Evolutionary conservation across 2,329 filamentous ascomycete genomes (phyloP).

Genomic region (Xylariales sp.): DNA sequence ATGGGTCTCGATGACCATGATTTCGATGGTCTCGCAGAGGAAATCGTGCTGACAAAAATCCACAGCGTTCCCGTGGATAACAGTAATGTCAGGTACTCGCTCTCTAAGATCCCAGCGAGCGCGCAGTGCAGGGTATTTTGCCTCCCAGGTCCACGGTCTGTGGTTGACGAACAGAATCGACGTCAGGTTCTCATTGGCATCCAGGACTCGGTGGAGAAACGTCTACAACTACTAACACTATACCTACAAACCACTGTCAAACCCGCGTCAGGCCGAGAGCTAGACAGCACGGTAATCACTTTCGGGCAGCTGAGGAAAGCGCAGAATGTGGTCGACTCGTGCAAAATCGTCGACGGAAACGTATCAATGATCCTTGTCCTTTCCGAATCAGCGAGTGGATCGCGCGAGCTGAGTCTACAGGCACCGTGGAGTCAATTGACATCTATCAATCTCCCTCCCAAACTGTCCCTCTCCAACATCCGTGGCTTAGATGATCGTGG

Average conservation of each 20-base stretch:
- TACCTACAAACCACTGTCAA: constrained; percentile 38
- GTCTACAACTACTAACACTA: constrained; percentile 62
- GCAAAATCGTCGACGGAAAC: constrained; percentile 62
- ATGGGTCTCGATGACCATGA: constrained; percentile 71
- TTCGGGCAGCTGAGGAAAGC: constrained; percentile 52
- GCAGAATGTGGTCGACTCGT: constrained; percentile 67
- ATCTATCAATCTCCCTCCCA: constrained; percentile 58
- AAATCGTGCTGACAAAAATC: constrained; percentile 68
- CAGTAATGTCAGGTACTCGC: constrained; percentile 56
- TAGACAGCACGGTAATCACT: constrained; percentile 37
- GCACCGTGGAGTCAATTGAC: constrained; percentile 70
- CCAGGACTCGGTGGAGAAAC: constrained; percentile 63
- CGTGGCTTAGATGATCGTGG: constrained; percentile 54
- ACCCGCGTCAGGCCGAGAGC: constrained; percentile 17
- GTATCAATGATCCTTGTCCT: constrained; percentile 67
- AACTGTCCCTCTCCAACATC: constrained; percentile 54
- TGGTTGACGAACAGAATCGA: constrained; percentile 47
- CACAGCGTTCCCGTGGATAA: constrained; percentile 62
- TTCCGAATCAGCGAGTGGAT: constrained; percentile 59
- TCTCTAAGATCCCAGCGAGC: constrained; percentile 47
- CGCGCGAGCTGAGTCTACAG: constrained; percentile 65
- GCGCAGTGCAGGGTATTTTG: constrained; percentile 62
- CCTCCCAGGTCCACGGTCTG: constrained; percentile 54
- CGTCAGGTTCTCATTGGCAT: constrained; percentile 62
- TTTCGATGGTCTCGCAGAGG: constrained; percentile 65